Evolutionary conservation across 306 rosid genomes (phyloP).

Genomic region (Vigna reflexopilosa): DNA sequence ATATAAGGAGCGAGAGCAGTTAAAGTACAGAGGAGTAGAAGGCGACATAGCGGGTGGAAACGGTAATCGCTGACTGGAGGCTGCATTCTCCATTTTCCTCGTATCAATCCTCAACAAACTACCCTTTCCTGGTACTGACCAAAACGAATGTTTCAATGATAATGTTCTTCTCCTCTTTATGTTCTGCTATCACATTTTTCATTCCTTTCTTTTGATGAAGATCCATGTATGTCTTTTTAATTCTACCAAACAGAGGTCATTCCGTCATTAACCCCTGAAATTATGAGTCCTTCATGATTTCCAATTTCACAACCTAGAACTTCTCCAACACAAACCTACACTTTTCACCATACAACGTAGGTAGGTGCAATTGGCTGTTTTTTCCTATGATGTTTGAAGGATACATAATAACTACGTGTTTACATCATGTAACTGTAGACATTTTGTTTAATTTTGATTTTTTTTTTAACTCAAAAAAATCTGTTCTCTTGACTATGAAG

Average conservation of each 20-base stretch:
- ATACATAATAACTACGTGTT: neutral
- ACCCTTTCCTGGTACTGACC: slow-evolving; percentile 6
- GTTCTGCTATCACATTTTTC: neutral
- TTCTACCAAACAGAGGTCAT: neutral
- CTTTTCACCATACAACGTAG: neutral
- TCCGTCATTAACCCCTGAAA: neutral
- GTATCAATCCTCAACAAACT: neutral
- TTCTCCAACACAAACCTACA: neutral
- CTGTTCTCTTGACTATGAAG: neutral
- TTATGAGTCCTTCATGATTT: neutral
- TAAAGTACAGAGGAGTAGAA: neutral
- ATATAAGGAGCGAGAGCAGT: no score
- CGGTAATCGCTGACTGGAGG: neutral
- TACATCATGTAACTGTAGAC: neutral
- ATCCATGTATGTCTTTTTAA: neutral
- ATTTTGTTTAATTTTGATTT: neutral
- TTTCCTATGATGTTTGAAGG: neutral
- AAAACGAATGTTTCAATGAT: neutral
- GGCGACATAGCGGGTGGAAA: neutral
- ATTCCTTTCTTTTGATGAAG: neutral
- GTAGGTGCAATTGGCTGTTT: neutral
- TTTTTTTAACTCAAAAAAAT: neutral
- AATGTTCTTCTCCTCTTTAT: neutral
- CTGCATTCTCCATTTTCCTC: slow-evolving; percentile 21
- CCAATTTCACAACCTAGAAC: neutral